Conservation (phyloP, 176 grass and related monocot species). For the Ananas comosus region DNA sequence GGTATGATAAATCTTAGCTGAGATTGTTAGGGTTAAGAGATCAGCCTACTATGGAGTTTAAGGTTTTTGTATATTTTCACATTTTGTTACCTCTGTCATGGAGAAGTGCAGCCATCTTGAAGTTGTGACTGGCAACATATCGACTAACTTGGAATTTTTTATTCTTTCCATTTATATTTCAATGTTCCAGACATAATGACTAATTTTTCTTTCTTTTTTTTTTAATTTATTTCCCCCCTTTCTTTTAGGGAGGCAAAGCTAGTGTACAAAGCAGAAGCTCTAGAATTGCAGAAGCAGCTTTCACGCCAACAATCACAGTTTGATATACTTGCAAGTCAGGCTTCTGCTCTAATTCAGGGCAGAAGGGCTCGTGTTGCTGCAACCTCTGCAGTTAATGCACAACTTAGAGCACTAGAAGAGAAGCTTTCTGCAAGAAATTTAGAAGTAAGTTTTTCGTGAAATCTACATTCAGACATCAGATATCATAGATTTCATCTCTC, state of each 20-base stretch:
- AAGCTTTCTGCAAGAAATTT: conserved; percentile 75
- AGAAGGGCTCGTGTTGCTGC: conserved; percentile 62
- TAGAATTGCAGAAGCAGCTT: conserved; percentile 91
- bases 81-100: too few relatives aligned
- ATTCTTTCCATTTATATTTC: conserved; percentile 9
- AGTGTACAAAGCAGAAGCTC: conserved; percentile 74
- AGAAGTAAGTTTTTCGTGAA: conserved; percentile 40
- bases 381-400: conserved; percentile 65
- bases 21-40: too few relatives aligned
- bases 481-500: conserved; percentile 11
- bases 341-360: conserved; percentile 88
- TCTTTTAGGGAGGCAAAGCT: conserved; percentile 78
- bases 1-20: too few relatives aligned
- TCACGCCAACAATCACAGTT: conserved; percentile 72
- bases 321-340: conserved; percentile 85
- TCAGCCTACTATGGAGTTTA: too few relatives aligned
- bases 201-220: background rate
- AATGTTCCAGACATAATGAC: conserved; percentile 20
- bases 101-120: too few relatives aligned
- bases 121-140: too few relatives aligned
- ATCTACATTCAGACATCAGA: background rate
- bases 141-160: too few relatives aligned
- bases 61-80: too few relatives aligned
- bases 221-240: background rate
- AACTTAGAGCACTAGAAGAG: conserved; percentile 69